Evolutionary conservation across 352 stramenopile species (phyloP), one percentile per base, ranked within the genome.

Genomic region (Halophytophthora batemanensis): DNA sequence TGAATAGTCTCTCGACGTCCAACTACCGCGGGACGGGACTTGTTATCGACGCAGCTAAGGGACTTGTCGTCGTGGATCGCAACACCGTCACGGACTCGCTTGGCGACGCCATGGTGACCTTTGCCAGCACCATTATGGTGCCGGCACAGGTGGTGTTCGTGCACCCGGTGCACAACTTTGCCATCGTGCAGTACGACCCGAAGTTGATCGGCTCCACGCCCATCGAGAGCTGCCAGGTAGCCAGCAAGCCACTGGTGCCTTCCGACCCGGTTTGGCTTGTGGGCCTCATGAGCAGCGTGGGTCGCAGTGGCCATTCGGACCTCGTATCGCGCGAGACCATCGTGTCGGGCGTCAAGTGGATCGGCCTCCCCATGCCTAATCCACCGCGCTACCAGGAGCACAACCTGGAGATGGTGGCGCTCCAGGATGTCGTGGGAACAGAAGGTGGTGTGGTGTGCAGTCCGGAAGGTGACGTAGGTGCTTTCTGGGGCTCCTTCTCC

Each of bases 121-220:
- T 98, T 53, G 88, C 86, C 1, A 94, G 82, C 56, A 94, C 84
- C n/a, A 86, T 94, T 14, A 86, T 96, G 53, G 80, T 94, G 11
- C 85, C 87, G 0, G 88, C 81, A 10, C 74, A 86, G 17, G 82
- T 96, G 1, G 69, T 96, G n/a, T 97, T 97, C 47, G 84, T 96
- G 1, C 91, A 98, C 53, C 91, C 91, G 6, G 78, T 96, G 50
- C 88, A 97, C 68, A 97, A 97, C 60, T 96, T 97, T 50, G 83
- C 85, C 7, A 93, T 97, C 50, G 78, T 98, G 14, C 83, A 95
- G 62, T 96, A 96, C 60, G 86, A 98, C 55, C 82, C 87, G 19
- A 84, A 84, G 56, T 66, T 90, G 11, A 93, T 94, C 56, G 84
- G 84, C 1, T 87, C 81, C 7, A 92, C 84, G 13, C 82, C 82